Conservation (phyloP, 1,284 basidiomycete species). For the Naganishia liquefaciens region DNA sequence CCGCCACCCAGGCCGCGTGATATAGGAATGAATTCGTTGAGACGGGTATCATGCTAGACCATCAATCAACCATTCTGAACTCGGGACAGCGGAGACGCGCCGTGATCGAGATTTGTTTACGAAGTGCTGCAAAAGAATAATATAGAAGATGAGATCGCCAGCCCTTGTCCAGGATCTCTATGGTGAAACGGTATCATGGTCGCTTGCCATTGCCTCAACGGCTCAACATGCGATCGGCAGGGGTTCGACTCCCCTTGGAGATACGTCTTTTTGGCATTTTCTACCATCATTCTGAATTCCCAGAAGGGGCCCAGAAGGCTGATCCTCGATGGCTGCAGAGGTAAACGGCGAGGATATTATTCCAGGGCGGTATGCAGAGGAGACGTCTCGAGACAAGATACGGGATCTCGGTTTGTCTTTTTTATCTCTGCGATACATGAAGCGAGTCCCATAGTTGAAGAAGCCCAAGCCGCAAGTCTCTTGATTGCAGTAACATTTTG, state of each 20-base stretch:
- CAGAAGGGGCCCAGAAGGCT: too few species aligned
- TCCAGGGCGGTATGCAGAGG: too few species aligned
- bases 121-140: neutral
- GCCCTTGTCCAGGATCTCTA: conserved; percentile 2
- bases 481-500: too few species aligned
- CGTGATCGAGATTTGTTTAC: conserved; percentile 1
- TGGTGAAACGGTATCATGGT: conserved; percentile 30
- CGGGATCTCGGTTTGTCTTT: too few species aligned
- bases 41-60: neutral
- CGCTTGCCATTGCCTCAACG: conserved; percentile 24
- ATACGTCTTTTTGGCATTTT: conserved; percentile 1
- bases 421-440: too few species aligned
- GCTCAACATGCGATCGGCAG: conserved; percentile 18
- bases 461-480: too few species aligned
- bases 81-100: conserved; percentile 1
- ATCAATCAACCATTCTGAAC: too few species aligned
- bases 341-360: too few species aligned
- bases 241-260: conserved; percentile 24
- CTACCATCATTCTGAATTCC: neutral
- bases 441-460: too few species aligned
- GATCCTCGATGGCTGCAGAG: too few species aligned
- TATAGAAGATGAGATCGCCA: neutral
- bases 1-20: neutral
- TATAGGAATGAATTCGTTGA: neutral
- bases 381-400: too few species aligned